Conservation (phyloP, 23 red algal species). For the Gracilariopsis chorda region DNA sequence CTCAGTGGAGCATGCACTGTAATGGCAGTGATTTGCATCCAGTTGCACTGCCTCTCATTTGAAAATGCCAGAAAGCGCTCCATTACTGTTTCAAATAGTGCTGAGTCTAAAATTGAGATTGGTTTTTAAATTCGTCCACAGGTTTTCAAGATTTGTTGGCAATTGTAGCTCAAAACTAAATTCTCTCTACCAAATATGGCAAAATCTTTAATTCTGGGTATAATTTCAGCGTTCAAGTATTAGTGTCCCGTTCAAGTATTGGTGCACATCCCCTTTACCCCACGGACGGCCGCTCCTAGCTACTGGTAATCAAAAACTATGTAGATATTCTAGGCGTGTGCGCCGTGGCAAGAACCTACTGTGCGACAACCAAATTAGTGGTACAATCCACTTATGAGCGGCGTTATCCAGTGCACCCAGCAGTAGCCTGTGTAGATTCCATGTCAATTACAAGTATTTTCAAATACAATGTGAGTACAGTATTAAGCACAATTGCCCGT, state of each 20-base stretch:
- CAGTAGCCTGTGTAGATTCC: too few relatives aligned
- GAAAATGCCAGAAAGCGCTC: neutral
- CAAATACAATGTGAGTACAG: too few relatives aligned
- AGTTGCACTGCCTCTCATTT: neutral
- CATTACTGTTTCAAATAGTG: neutral
- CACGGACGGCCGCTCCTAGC: too few relatives aligned
- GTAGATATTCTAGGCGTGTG: too few relatives aligned
- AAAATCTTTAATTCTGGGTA: neutral
- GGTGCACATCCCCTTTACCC: neutral
- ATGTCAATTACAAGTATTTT: too few relatives aligned
- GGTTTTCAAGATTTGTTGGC: neutral
- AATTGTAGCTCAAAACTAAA: neutral
- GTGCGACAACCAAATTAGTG: too few relatives aligned
- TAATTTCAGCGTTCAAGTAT: neutral
- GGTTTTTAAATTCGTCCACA: neutral
- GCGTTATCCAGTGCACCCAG: too few relatives aligned
- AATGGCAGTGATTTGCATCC: neutral
- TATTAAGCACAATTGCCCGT: too few relatives aligned
- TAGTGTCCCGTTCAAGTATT: neutral
- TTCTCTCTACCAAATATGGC: neutral
- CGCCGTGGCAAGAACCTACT: too few relatives aligned
- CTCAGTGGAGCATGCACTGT: neutral
- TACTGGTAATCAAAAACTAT: too few relatives aligned
- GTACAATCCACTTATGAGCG: too few relatives aligned
- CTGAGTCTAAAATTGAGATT: neutral